A percentile compares a stretch with the other conserved stretches of the same genome.
Evolutionary conservation across 2,329 filamentous ascomycete genomes (phyloP).

Genomic region (Calonectria naviculata): DNA sequence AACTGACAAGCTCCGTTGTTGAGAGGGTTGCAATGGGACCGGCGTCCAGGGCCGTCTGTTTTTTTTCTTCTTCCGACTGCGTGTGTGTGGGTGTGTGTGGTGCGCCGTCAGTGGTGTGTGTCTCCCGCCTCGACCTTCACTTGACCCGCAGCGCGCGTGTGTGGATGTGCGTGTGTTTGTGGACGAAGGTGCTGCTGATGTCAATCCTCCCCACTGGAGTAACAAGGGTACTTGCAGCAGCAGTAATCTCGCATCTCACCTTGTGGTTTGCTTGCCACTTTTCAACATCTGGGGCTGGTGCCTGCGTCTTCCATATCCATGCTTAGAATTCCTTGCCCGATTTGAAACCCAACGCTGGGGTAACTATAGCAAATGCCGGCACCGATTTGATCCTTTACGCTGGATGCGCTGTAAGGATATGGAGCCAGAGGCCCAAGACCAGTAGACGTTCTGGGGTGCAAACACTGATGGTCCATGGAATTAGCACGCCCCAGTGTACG

Average conservation of each 20-base stretch:
- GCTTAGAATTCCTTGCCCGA: not conserved
- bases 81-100: not conserved
- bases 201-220: not conserved
- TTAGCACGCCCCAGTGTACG: not conserved
- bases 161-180: not conserved
- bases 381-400: not conserved
- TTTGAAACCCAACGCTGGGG: constrained; percentile 10
- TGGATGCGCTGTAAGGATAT: not conserved
- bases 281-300: not conserved
- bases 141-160: not conserved
- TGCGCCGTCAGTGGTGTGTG: not conserved
- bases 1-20: not conserved
- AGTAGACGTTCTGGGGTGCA: not conserved
- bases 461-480: not conserved
- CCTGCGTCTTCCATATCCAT: constrained; percentile 19
- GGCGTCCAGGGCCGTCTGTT: not conserved
- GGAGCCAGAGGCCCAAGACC: not conserved
- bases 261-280: not conserved
- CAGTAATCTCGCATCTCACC: not conserved
- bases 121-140: not conserved
- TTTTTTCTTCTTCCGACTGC: not conserved
- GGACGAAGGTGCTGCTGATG: not conserved
- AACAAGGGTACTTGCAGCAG: not conserved
- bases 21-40: not conserved
- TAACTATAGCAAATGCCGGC: not conserved